Base-by-base conservation (phyloP, 345 rosid species). In the Hibiscus tridactylites region DNA sequence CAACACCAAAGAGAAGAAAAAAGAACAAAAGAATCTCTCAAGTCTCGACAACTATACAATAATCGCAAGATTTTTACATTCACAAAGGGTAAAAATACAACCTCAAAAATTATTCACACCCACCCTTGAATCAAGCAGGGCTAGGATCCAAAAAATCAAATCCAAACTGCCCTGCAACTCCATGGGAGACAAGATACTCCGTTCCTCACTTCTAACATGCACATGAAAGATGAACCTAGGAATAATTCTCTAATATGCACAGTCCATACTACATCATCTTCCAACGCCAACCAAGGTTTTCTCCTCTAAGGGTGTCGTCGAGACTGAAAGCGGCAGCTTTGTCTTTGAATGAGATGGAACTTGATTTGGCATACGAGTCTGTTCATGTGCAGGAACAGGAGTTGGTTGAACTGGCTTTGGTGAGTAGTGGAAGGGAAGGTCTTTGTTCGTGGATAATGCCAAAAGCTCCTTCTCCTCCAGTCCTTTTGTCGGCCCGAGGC, bases 401-500 rank as follows among this genome's bases (percentile, higher is more conserved):
- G 19, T 31, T 62, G 81, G 78, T 59, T 82, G 65, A 67, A 21
- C 75, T 19, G 81, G 79, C 74, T 81, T 88, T 13, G 88, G 88
- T 21, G 81, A 79, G 85, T 83, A 85, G 63, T 72, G 85, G 79
- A 94, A 94, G 85, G 83, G 78, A 4, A 94, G 88, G 35, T 88
- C 97, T 79, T 74, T 91, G 81, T 94, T 91, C 11, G 93, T 88
- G 49, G 96, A 83, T 73, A 94, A 85, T 1, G 95, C 98, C 70
- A 84, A 68, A 1, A 91, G 95, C 83, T 94, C 97, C 80, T 88
- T 88, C 78, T 91, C 96, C 79, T 94, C 97, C 68, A 94, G 79
- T 21, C 98, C 98, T 78, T 88, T 88, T n/a, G 91, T 77, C 1
- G 92, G 95, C 8, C 86, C 87, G 0, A 91, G 88, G 84, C 97